phyloP scores from a whole-genome alignment of 768 basidiomycete genomes.

The Kwoniella newhampshirensis region DNA sequence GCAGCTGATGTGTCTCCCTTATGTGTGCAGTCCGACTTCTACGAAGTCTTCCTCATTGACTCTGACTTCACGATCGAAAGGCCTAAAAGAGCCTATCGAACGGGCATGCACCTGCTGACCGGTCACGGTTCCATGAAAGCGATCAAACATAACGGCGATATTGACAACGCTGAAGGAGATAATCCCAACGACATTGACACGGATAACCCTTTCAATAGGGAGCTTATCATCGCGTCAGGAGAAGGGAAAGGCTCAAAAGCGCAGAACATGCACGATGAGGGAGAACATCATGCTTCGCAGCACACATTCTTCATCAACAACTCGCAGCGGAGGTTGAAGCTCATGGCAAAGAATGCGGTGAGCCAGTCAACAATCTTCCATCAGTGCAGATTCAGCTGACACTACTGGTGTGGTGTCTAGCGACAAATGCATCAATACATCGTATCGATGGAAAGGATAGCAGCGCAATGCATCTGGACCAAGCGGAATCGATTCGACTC shows the following conservation, averaged over 20 bases:
- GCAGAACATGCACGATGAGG: constrained; percentile 51
- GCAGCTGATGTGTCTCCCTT: constrained; percentile 1
- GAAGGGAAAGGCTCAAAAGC: constrained; percentile 56
- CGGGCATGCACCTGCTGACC: constrained; percentile 71
- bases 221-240: constrained; percentile 42
- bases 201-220: constrained; percentile 36
- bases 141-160: constrained; percentile 12
- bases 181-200: constrained; percentile 35
- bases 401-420: constrained; percentile 42
- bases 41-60: constrained; percentile 93
- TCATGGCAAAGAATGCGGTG: constrained; percentile 84
- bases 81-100: constrained; percentile 84
- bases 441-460: constrained; percentile 78
- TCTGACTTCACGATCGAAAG: constrained; percentile 82
- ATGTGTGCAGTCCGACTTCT: constrained; percentile 66
- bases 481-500: constrained; percentile 84
- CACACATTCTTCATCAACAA: constrained; percentile 94
- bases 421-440: constrained; percentile 98
- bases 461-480: constrained; percentile 72
- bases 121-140: constrained; percentile 25
- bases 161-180: constrained; percentile 19
- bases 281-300: constrained; percentile 70
- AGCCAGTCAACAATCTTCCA: constrained; percentile 26
- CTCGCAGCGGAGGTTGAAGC: constrained; percentile 81
- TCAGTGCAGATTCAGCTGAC: neutral